Conservation (phyloP, 345 rosid species). For the Chamaenerion angustifolium region DNA sequence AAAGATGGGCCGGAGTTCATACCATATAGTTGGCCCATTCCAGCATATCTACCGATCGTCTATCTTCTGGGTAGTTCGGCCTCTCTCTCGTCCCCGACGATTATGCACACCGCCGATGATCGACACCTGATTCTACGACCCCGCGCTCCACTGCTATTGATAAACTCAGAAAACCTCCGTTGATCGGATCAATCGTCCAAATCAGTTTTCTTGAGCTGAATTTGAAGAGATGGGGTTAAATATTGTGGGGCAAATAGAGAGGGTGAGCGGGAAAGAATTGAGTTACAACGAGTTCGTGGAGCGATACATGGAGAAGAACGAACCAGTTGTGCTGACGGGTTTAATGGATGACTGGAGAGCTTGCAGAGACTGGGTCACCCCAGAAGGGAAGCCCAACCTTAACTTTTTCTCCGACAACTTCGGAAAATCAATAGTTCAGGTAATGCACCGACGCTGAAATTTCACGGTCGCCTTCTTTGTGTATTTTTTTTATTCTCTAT, state of each 20-base stretch:
- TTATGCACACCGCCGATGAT: too few species aligned
- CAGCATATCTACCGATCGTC: too few species aligned
- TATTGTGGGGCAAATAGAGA: conserved; percentile 54
- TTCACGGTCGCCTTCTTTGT: background rate
- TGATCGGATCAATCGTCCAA: background rate
- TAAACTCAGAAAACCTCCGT: too few species aligned
- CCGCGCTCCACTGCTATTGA: too few species aligned
- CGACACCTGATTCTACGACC: too few species aligned
- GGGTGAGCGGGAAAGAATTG: conserved; percentile 48
- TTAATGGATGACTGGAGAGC: conserved; percentile 79
- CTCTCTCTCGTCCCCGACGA: too few species aligned
- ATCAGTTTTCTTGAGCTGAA: background rate
- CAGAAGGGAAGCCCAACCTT: conserved; percentile 45
- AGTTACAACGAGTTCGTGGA: conserved; percentile 49
- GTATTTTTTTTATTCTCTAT: background rate
- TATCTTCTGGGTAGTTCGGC: too few species aligned
- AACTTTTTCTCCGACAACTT: conserved; percentile 50
- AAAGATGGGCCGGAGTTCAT: too few species aligned
- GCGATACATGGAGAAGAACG: conserved; percentile 49
- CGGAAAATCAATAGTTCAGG: conserved; percentile 75
- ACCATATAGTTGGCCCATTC: too few species aligned
- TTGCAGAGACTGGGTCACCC: conserved; percentile 59
- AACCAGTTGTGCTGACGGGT: conserved; percentile 60
- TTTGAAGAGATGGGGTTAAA: conserved; percentile 33
- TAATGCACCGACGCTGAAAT: conserved; percentile 5